Evolutionary conservation across 2,329 filamentous ascomycete species (phyloP).

Genomic region (Knoxdaviesia proteae): DNA sequence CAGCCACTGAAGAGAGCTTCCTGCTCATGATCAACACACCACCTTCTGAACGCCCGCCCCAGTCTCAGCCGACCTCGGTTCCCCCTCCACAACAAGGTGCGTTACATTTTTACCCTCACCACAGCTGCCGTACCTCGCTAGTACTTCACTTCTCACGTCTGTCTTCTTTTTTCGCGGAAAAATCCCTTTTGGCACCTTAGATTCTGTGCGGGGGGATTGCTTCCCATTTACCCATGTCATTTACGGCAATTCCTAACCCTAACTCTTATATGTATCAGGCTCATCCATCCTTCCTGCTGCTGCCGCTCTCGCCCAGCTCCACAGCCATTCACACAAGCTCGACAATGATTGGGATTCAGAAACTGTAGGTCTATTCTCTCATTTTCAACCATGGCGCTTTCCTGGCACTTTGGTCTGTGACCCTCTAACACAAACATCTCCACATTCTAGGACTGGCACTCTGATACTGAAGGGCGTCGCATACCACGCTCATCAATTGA

Average conservation of each 20-base stretch:
- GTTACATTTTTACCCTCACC: too few relatives aligned
- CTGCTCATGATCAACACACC: slow-evolving; percentile 86
- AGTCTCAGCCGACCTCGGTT: slow-evolving; percentile 12
- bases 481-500: slow-evolving; percentile 49
- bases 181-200: too few relatives aligned
- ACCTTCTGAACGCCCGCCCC: slow-evolving; percentile 43
- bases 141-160: too few relatives aligned
- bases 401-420: too few relatives aligned
- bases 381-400: too few relatives aligned
- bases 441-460: slow-evolving; percentile 41
- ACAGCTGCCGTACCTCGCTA: too few relatives aligned
- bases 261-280: neutral
- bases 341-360: slow-evolving; percentile 63
- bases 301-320: slow-evolving; percentile 67
- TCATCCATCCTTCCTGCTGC: slow-evolving; percentile 30
- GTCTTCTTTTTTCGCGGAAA: too few relatives aligned
- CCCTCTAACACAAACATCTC: neutral
- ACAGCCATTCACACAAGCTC: slow-evolving; percentile 40
- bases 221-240: neutral
- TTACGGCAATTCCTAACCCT: neutral
- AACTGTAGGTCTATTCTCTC: slow-evolving; percentile 24
- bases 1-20: slow-evolving; percentile 95
- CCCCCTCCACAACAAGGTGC: slow-evolving; percentile 1
- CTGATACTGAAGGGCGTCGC: slow-evolving; percentile 45
- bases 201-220: too few relatives aligned